Evolutionary conservation across 2,329 filamentous ascomycete species (phyloP).

Genomic region (Epichloe coenophiala): DNA sequence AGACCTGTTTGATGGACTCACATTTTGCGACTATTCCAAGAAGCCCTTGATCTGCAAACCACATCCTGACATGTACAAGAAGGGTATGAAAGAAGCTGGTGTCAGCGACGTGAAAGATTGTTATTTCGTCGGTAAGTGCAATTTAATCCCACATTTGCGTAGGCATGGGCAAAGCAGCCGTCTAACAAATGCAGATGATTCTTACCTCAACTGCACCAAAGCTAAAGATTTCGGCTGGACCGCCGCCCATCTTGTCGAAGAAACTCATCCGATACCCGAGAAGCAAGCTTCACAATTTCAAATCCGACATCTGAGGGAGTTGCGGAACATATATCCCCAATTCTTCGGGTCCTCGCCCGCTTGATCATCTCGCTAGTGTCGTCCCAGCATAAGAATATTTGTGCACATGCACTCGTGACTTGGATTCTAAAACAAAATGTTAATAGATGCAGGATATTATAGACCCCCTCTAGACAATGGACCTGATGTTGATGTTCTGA

Average conservation of each 20-base stretch:
- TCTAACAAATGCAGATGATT: constrained; percentile 54
- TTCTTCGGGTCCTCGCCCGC: constrained; percentile 56
- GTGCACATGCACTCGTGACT: neutral
- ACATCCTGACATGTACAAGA: constrained; percentile 65
- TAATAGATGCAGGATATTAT: neutral
- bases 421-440: neutral
- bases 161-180: neutral
- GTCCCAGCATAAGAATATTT: neutral
- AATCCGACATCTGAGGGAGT: constrained; percentile 61
- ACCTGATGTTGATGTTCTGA: neutral
- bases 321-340: constrained; percentile 65
- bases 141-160: neutral
- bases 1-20: constrained; percentile 86
- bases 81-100: constrained; percentile 77
- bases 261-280: constrained; percentile 48
- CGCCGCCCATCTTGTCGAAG: constrained; percentile 73
- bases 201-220: constrained; percentile 64
- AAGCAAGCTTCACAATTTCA: constrained; percentile 58
- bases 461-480: neutral
- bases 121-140: constrained; percentile 74
- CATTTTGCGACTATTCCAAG: constrained; percentile 77
- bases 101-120: constrained; percentile 56
- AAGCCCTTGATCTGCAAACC: constrained; percentile 78
- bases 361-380: neutral
- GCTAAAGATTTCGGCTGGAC: constrained; percentile 77